phyloP scores from a whole-genome alignment of 345 rosid species.

The Acer campestre region DNA sequence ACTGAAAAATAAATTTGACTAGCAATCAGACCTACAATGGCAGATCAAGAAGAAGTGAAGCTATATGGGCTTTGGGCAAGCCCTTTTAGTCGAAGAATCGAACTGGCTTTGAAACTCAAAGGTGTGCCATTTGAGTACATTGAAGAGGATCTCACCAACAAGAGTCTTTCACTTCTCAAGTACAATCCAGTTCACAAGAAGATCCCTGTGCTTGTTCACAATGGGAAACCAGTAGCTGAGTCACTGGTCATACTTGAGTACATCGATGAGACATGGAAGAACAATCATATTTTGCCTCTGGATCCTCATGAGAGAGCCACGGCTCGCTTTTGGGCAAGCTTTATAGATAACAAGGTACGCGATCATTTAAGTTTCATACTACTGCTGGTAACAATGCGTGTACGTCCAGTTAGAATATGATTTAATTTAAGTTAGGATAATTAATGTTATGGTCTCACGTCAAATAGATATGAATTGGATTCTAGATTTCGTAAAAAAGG shows the following conservation, averaged over 20 bases:
- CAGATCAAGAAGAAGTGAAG: conserved; percentile 30
- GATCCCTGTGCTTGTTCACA: conserved; percentile 49
- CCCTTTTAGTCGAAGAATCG: conserved; percentile 39
- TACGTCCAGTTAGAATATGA: too few species aligned
- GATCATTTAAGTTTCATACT: neutral
- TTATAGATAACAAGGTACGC: conserved; percentile 35
- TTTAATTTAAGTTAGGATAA: too few species aligned
- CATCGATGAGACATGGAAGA: conserved; percentile 47
- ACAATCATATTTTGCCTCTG: conserved; percentile 38
- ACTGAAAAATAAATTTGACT: neutral
- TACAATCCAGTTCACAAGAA: conserved; percentile 44
- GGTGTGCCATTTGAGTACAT: conserved; percentile 41
- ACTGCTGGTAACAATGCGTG: too few species aligned
- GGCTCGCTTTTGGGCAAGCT: conserved; percentile 46
- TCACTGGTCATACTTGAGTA: conserved; percentile 45
- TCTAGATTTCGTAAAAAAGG: too few species aligned
- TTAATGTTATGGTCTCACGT: too few species aligned
- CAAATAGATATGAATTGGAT: too few species aligned
- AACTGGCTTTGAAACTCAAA: conserved; percentile 44
- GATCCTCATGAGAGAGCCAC: conserved; percentile 46
- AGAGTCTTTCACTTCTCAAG: conserved; percentile 41
- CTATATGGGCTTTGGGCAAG: conserved; percentile 40
- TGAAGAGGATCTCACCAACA: conserved; percentile 37
- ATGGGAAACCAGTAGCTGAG: conserved; percentile 36
- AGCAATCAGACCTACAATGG: neutral